phyloP scores from a whole-genome alignment of 192 early-diverging fungal genomes.

The Rhizoclosmatium globosum region DNA sequence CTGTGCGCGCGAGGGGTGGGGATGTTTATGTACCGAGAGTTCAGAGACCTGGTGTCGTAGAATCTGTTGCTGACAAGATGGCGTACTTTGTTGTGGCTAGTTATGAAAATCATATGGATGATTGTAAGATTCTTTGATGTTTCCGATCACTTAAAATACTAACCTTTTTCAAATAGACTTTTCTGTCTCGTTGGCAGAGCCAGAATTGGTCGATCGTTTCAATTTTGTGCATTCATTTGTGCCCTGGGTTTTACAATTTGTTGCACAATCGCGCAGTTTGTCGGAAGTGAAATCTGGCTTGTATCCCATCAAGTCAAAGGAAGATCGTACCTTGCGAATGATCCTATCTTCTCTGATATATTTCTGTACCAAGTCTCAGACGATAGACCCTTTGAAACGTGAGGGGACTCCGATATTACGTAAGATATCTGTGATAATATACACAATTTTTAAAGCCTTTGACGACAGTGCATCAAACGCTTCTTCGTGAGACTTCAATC shows the following conservation, averaged over 20 bases:
- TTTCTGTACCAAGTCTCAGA: slow-evolving; percentile 41
- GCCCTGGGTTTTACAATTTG: slow-evolving; percentile 37
- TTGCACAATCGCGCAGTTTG: neutral
- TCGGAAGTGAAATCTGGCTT: neutral
- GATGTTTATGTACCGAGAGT: neutral
- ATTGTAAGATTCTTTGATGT: slow-evolving; percentile 25
- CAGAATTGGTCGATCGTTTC: slow-evolving; percentile 32
- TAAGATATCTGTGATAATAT: slow-evolving; percentile 15
- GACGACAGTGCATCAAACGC: slow-evolving; percentile 41
- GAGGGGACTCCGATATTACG: slow-evolving; percentile 38
- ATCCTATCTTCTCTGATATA: slow-evolving; percentile 43
- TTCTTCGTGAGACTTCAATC: slow-evolving; percentile 44
- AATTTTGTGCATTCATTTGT: slow-evolving; percentile 38
- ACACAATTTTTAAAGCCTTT: neutral
- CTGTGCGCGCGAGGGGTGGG: neutral
- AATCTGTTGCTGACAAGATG: neutral
- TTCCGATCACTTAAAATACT: neutral
- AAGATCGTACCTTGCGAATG: slow-evolving; percentile 35
- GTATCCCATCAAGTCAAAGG: slow-evolving; percentile 35
- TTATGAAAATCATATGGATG: slow-evolving; percentile 28
- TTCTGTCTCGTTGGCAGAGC: slow-evolving; percentile 36
- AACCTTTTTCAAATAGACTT: slow-evolving; percentile 29
- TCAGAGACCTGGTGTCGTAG: too few relatives aligned
- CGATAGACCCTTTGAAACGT: slow-evolving; percentile 37
- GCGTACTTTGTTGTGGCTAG: slow-evolving; percentile 33